A percentile compares a stretch with the other conserved stretches of the same genome.
phyloP scores from a whole-genome alignment of 108 stramenopile species.

The Cyclotella sp. region DNA sequence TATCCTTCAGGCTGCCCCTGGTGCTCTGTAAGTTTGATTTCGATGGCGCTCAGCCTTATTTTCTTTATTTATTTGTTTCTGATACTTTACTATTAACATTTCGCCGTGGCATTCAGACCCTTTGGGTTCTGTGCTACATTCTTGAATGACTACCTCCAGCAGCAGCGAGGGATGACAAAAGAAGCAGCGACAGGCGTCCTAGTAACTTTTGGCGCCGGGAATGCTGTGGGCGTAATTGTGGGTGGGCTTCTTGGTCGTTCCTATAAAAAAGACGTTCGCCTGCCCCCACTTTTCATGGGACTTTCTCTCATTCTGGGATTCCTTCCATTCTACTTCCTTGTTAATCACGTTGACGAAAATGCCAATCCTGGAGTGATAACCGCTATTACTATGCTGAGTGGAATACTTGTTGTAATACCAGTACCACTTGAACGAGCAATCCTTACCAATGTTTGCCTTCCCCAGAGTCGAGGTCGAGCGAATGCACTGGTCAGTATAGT shows the following conservation, averaged over 20 bases:
- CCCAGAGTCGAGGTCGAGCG: constrained; percentile 51
- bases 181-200: constrained; percentile 55
- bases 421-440: constrained; percentile 61
- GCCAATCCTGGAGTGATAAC: constrained; percentile 25
- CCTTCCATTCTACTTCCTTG: constrained; percentile 53
- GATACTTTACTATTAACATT: not conserved
- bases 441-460: constrained; percentile 59
- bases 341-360: constrained; percentile 37
- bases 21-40: constrained; percentile 27
- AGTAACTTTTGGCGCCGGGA: constrained; percentile 57
- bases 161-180: constrained; percentile 56
- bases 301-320: constrained; percentile 39
- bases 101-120: constrained; percentile 18
- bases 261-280: constrained; percentile 50
- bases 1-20: constrained; percentile 61
- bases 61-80: not conserved
- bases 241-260: constrained; percentile 44
- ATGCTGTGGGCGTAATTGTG: constrained; percentile 52
- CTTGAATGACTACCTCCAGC: constrained; percentile 58
- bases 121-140: constrained; percentile 60
- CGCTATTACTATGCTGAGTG: constrained; percentile 30
- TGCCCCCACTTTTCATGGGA: constrained; percentile 53
- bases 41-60: too few species aligned
- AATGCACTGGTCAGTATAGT: constrained; percentile 52
- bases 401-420: constrained; percentile 41